Conservation (phyloP, 2,329 filamentous ascomycete genomes). For the Stagonosporopsis chrysanthemi region DNA sequence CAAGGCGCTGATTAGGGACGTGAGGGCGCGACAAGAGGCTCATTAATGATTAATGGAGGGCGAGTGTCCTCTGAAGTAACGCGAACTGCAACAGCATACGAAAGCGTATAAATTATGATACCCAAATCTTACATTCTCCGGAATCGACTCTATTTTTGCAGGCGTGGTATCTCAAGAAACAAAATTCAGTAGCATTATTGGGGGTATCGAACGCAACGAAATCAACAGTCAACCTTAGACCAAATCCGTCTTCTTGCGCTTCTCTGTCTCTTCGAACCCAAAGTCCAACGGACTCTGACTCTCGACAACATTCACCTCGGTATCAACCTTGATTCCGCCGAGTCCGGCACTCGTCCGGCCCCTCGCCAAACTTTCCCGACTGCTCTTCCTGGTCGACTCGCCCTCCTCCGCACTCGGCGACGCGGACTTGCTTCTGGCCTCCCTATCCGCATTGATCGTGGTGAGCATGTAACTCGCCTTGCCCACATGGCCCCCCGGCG, state of each 20-base stretch:
- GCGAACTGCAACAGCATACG: not conserved
- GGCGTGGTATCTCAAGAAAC: not conserved
- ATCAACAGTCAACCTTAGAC: not conserved
- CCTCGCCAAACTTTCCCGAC: constrained; percentile 15
- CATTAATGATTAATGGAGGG: not conserved
- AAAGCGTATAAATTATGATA: constrained; percentile 7
- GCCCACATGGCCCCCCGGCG: not conserved
- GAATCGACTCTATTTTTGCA: not conserved
- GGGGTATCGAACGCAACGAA: constrained; percentile 2
- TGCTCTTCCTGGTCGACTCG: constrained; percentile 11
- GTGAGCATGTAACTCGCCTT: constrained; percentile 21
- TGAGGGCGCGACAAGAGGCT: constrained; percentile 66
- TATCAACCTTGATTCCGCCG: constrained; percentile 13
- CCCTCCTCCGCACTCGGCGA: constrained; percentile 1
- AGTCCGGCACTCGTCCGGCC: not conserved
- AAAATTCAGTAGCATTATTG: not conserved
- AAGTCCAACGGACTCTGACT: not conserved
- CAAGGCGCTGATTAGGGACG: constrained; percentile 88
- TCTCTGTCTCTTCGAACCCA: not conserved
- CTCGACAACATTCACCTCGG: constrained; percentile 15
- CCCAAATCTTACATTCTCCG: not conserved
- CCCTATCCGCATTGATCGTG: constrained; percentile 19
- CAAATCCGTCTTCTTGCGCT: not conserved
- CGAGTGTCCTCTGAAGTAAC: too few species aligned
- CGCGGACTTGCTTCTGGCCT: not conserved